phyloP scores from a whole-genome alignment of 2,329 filamentous ascomycete genomes.

The Fusarium anthophilum region DNA sequence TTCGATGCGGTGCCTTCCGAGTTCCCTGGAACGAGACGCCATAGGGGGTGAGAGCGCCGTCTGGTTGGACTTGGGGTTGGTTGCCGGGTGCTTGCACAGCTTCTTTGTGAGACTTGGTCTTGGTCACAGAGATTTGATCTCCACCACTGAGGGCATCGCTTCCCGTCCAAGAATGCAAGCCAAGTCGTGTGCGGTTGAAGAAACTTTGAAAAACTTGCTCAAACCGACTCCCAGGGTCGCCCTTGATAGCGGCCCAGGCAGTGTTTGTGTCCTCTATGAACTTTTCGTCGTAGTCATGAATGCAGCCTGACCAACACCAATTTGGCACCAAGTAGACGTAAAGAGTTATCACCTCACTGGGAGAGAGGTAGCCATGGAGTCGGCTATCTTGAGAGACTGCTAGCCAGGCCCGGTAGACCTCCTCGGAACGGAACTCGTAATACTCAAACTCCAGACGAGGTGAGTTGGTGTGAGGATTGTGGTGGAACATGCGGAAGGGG shows the following conservation, averaged over 20 bases:
- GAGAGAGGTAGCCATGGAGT: neutral
- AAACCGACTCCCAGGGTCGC: neutral
- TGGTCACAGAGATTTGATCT: neutral
- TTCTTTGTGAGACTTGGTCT: neutral
- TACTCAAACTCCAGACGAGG: conserved; percentile 17
- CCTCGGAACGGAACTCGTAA: conserved; percentile 36
- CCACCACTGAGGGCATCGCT: neutral
- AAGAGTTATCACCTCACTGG: neutral
- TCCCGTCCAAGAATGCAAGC: conserved; percentile 4
- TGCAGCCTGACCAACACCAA: neutral
- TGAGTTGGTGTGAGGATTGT: conserved; percentile 20
- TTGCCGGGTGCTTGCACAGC: too few relatives aligned
- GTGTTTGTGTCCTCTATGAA: neutral
- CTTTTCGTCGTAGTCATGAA: neutral
- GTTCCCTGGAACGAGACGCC: neutral
- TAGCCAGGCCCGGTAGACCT: conserved; percentile 39
- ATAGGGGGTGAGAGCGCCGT: neutral
- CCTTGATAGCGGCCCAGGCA: neutral
- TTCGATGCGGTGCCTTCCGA: neutral
- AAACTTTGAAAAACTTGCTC: neutral
- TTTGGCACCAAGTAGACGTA: conserved; percentile 13
- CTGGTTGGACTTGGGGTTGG: neutral
- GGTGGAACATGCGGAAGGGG: conserved; percentile 30
- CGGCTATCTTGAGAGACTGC: neutral
- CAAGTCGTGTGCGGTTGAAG: neutral